Percentiles rank a stretch among this genome's conserved stretches.
These are phyloP conservation scores for Stagonosporopsis chrysanthemi DNA, from an alignment of 2,329 filamentous ascomycete species.

Conservation along the genomic window DNA sequence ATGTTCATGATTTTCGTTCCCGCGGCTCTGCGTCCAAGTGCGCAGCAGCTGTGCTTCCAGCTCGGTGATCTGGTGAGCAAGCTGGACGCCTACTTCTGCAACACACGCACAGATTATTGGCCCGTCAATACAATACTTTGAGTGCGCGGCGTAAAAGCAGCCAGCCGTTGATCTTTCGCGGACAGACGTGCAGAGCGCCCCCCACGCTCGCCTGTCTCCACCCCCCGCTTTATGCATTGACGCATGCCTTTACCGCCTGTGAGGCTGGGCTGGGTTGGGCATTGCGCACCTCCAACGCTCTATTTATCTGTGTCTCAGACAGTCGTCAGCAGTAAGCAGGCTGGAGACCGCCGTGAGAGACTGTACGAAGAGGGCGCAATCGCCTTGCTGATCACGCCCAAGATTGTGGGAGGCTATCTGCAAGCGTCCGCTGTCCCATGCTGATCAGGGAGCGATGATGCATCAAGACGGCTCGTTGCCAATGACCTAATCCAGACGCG, in stretches of 20 bases:
- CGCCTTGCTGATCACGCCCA: slow-evolving; percentile 15
- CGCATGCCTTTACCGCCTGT: slow-evolving; percentile 13
- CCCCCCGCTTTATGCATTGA: slow-evolving; percentile 17
- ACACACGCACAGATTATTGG: not conserved
- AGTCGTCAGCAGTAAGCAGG: not conserved
- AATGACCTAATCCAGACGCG: not conserved
- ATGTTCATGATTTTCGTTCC: too few species aligned
- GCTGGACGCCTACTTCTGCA: not conserved
- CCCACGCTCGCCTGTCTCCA: slow-evolving; percentile 21
- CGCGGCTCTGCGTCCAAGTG: too few species aligned
- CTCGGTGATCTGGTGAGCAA: not conserved
- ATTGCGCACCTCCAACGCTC: slow-evolving; percentile 1
- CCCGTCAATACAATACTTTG: not conserved
- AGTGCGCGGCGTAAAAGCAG: slow-evolving; percentile 6
- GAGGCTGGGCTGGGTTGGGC: slow-evolving; percentile 1
- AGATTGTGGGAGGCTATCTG: not conserved
- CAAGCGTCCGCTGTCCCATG: slow-evolving; percentile 10
- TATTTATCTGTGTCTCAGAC: not conserved
- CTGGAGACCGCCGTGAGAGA: not conserved
- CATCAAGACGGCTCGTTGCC: not conserved
- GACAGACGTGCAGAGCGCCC: slow-evolving; percentile 13
- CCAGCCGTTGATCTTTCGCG: slow-evolving; percentile 11
- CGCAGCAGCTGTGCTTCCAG: not conserved
- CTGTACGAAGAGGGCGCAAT: not conserved
- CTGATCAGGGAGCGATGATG: slow-evolving; percentile 7